Percentiles rank a stretch among this genome's conserved stretches.
These are phyloP conservation scores for Colletotrichum chrysophilum DNA, from an alignment of 2,329 filamentous ascomycete genomes.

Conservation along the genomic window DNA sequence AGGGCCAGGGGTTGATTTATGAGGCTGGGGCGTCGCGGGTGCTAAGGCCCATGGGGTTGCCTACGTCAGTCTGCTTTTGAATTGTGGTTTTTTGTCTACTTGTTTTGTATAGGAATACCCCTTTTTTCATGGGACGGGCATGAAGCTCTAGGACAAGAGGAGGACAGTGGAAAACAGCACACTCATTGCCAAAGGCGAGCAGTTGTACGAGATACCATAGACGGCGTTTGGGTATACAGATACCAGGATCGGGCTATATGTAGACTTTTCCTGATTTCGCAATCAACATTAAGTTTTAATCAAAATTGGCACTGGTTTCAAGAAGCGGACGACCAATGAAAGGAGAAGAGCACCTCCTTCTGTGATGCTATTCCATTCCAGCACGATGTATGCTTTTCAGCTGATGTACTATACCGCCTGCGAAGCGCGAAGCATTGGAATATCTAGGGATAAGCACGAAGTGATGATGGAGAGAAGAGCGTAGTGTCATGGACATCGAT, in stretches of 20 bases:
- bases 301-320: too few species aligned
- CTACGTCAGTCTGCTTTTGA: not conserved
- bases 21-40: conserved; percentile 38
- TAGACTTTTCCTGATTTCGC: not conserved
- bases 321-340: not conserved
- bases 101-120: not conserved
- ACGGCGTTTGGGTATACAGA: not conserved
- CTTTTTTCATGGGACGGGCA: not conserved
- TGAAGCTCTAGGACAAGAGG: not conserved
- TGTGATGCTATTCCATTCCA: not conserved
- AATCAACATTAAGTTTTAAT: not conserved
- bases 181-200: not conserved
- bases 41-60: not conserved
- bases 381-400: not conserved
- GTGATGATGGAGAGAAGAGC: not conserved
- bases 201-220: not conserved
- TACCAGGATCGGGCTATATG: not conserved
- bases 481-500: not conserved
- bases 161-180: not conserved
- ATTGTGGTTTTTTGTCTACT: not conserved
- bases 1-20: conserved; percentile 41
- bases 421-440: not conserved
- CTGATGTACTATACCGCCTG: not conserved
- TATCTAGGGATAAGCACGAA: not conserved
- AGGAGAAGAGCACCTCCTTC: not conserved